Evolutionary conservation across 2,329 filamentous ascomycete species (phyloP).

Genomic region (Ophiostoma quercus): DNA sequence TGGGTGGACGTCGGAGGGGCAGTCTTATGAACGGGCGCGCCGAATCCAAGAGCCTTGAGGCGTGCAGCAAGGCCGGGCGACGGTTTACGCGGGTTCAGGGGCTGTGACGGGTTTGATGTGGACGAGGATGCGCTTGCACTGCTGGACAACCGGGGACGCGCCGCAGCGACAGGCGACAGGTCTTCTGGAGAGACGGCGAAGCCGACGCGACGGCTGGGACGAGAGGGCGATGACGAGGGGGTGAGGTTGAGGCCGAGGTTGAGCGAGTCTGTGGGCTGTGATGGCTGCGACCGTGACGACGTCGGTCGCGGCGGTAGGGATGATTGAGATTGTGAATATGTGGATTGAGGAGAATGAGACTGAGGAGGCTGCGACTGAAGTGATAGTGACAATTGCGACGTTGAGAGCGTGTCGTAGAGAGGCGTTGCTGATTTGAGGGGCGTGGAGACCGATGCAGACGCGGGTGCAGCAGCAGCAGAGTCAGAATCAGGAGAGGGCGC

Average conservation of each 20-base stretch:
- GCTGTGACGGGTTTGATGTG: constrained; percentile 24
- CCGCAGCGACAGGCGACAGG: constrained; percentile 1
- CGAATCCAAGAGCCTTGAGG: constrained; percentile 60
- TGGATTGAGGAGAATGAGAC: constrained; percentile 3
- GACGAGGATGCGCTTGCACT: constrained; percentile 26
- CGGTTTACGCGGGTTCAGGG: constrained; percentile 47
- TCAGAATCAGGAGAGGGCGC: constrained; percentile 7
- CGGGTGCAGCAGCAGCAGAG: constrained; percentile 18
- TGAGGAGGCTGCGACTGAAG: not conserved
- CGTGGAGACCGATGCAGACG: not conserved
- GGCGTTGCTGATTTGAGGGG: constrained; percentile 28
- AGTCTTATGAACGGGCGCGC: constrained; percentile 38
- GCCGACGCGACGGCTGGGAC: constrained; percentile 25
- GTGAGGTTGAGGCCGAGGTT: constrained; percentile 23
- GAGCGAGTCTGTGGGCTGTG: not conserved
- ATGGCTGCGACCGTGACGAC: not conserved
- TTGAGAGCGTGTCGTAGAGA: constrained; percentile 26
- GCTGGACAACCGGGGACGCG: constrained; percentile 12
- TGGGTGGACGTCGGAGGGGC: constrained; percentile 34
- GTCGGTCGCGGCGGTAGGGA: not conserved
- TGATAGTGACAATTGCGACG: constrained; percentile 16
- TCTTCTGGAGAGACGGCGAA: constrained; percentile 13
- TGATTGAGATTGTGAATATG: not conserved
- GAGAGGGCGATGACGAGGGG: constrained; percentile 24
- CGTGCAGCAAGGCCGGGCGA: constrained; percentile 61